Conservation (phyloP, 139 green algal genomes). For the Picochlorum sp. region DNA sequence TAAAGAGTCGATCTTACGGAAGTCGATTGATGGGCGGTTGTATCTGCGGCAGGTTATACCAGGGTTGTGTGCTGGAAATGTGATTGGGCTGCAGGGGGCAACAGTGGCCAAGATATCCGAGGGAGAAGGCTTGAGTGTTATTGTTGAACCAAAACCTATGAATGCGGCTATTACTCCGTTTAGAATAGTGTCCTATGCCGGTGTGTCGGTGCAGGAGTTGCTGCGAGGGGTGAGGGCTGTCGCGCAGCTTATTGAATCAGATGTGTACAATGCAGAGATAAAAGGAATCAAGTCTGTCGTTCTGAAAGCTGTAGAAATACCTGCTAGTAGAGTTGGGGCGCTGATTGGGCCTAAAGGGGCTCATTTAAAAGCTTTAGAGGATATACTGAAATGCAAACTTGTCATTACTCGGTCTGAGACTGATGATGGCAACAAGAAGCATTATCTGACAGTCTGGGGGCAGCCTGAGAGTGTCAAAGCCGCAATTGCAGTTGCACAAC, state of each 20-base stretch:
- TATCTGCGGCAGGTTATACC: constrained; percentile 25
- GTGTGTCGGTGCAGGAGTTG: constrained; percentile 1
- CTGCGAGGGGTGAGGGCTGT: constrained; percentile 14
- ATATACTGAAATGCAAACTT: constrained; percentile 27
- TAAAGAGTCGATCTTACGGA: constrained; percentile 7
- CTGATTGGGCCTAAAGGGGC: constrained; percentile 23
- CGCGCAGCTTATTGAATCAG: constrained; percentile 11
- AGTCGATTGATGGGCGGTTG: background rate
- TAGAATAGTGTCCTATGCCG: constrained; percentile 18
- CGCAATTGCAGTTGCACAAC: constrained; percentile 7
- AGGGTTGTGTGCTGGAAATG: constrained; percentile 20
- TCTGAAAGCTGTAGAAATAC: constrained; percentile 22
- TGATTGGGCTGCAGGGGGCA: constrained; percentile 26
- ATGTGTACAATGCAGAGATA: constrained; percentile 22
- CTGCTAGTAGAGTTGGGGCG: constrained; percentile 16
- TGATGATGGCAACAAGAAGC: background rate
- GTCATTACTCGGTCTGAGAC: constrained; percentile 14
- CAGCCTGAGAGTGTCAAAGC: constrained; percentile 22
- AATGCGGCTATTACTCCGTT: constrained; percentile 32
- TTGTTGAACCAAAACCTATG: constrained; percentile 18
- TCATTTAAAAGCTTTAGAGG: constrained; percentile 26
- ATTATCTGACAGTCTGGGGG: constrained; percentile 20
- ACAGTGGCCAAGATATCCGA: constrained; percentile 11
- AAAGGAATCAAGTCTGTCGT: constrained; percentile 19
- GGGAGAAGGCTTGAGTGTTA: background rate